phyloP scores from a whole-genome alignment of 2,329 filamentous ascomycete genomes.

The Ophiobolus disseminans region DNA sequence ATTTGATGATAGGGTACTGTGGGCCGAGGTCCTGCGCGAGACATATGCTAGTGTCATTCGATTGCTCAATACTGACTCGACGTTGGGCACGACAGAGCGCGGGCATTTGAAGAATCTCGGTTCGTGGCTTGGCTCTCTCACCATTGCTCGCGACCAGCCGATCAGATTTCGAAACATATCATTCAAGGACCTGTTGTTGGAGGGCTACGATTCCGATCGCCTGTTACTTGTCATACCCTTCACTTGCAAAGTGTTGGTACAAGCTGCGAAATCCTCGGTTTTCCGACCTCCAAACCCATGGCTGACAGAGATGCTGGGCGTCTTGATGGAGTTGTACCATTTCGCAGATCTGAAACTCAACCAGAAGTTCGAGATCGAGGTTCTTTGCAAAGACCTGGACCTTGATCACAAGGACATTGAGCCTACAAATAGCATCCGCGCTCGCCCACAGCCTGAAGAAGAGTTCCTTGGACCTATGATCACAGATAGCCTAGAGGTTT shows the following conservation, averaged over 20 bases:
- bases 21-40: constrained; percentile 89
- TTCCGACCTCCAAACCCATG: constrained; percentile 97
- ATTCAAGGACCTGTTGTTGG: constrained; percentile 92
- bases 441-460: constrained; percentile 71
- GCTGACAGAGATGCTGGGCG: constrained; percentile 93
- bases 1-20: constrained; percentile 79
- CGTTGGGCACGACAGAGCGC: constrained; percentile 84
- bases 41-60: constrained; percentile 86
- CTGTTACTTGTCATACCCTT: constrained; percentile 94
- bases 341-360: constrained; percentile 93
- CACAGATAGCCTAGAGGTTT: constrained; percentile 74
- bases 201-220: constrained; percentile 91
- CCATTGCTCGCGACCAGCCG: constrained; percentile 89
- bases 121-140: constrained; percentile 90
- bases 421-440: constrained; percentile 83
- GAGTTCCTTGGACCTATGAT: constrained; percentile 62
- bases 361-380: constrained; percentile 97
- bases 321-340: constrained; percentile 93
- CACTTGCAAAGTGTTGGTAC: constrained; percentile 91
- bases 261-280: constrained; percentile 82
- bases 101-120: constrained; percentile 92
- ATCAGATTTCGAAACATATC: constrained; percentile 97
- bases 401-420: constrained; percentile 93
- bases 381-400: constrained; percentile 89
- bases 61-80: constrained; percentile 88